Conservation (phyloP, 2,329 filamentous ascomycete species). For the Aureobasidium subglaciale region DNA sequence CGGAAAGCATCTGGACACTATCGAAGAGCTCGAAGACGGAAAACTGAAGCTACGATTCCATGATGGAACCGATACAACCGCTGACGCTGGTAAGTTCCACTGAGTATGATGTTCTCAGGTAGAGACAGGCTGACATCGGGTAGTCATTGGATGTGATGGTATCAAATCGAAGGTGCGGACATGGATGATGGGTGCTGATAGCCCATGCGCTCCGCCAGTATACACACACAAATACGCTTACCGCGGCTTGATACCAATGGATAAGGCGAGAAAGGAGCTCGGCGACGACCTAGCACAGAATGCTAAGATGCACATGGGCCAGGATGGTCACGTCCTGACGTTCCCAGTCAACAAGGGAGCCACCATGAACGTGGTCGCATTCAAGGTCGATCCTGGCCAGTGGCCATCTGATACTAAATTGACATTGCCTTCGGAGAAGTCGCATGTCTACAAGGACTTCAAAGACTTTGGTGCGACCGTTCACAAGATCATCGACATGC, state of each 20-base stretch:
- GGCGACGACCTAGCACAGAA: constrained; percentile 44
- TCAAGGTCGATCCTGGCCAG: constrained; percentile 19
- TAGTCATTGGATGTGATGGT: constrained; percentile 57
- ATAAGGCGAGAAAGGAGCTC: constrained; percentile 41
- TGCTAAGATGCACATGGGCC: constrained; percentile 31
- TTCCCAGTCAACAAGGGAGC: constrained; percentile 40
- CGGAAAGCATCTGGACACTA: constrained; percentile 24
- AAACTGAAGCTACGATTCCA: constrained; percentile 29
- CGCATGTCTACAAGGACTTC: constrained; percentile 23
- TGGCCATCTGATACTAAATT: constrained; percentile 23
- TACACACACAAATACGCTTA: constrained; percentile 57
- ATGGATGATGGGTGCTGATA: constrained; percentile 40
- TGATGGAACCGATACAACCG: constrained; percentile 24
- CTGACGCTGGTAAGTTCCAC: constrained; percentile 22
- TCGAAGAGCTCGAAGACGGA: constrained; percentile 23
- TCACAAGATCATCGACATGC: constrained; percentile 20
- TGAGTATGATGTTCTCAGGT: background rate
- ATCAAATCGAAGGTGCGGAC: constrained; percentile 52
- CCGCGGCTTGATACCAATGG: constrained; percentile 55
- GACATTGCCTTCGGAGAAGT: constrained; percentile 20
- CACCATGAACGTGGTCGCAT: constrained; percentile 25
- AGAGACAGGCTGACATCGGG: constrained; percentile 17
- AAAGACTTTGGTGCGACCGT: constrained; percentile 22
- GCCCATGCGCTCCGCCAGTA: constrained; percentile 39
- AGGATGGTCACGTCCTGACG: constrained; percentile 49